Conservation (phyloP, 2,329 filamentous ascomycete species). For the Thelonectria blattea region DNA sequence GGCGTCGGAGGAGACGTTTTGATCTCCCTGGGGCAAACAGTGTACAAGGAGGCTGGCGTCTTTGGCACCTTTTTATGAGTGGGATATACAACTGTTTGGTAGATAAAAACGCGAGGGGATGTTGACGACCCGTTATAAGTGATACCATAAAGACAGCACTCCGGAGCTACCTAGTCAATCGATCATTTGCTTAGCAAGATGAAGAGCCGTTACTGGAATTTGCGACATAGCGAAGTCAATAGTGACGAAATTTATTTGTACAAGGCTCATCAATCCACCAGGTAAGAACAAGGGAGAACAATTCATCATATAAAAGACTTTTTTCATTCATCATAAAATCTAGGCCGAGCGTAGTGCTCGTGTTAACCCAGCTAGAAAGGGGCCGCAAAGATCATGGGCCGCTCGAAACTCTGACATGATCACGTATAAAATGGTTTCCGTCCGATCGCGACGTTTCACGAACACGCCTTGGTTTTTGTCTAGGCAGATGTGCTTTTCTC, state of each 20-base stretch:
- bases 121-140: constrained; percentile 39
- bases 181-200: constrained; percentile 34
- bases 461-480: constrained; percentile 20
- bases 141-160: constrained; percentile 39
- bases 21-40: constrained; percentile 20
- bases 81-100: constrained; percentile 26
- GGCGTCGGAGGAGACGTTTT: constrained; percentile 25
- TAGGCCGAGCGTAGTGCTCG: constrained; percentile 13
- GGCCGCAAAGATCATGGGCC: not conserved
- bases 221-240: too few species aligned
- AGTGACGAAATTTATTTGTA: not conserved
- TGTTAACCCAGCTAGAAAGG: constrained; percentile 13
- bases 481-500: constrained; percentile 1
- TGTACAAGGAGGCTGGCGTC: constrained; percentile 38
- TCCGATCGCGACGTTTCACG: not conserved
- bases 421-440: not conserved
- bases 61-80: constrained; percentile 32
- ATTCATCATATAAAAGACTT: constrained; percentile 21
- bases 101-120: constrained; percentile 33
- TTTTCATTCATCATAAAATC: constrained; percentile 26
- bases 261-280: not conserved
- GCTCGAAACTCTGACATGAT: not conserved
- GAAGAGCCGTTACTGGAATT: not conserved
- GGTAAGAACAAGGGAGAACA: not conserved
- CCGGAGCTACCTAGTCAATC: constrained; percentile 38